Base-by-base conservation (phyloP, 345 rosid genomes). In the Euphorbia pulcherrima region DNA sequence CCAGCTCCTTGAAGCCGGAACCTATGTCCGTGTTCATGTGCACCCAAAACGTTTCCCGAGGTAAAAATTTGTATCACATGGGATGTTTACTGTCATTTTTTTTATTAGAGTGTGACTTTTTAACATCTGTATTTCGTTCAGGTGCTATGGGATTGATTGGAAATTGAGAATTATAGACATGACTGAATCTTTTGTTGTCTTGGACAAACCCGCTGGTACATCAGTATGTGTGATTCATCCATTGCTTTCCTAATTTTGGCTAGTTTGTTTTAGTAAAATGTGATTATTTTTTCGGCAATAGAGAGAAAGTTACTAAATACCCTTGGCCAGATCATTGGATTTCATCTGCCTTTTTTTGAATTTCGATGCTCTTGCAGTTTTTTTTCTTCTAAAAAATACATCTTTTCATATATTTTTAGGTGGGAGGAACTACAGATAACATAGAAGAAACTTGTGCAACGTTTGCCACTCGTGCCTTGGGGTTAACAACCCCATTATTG, bases 161-260 rank as follows among this genome's bases (percentile, higher is more conserved):
- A 85, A 82, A 70, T 88, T 90, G 0, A 82, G 94, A 79, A 70
- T 93, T 69, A 74, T 90, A 27, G 88, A 90, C 40, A 85, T 86
- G 71, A 63, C 88, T 2, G 92, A 90, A 33, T 85, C 87, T 67
- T 87, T 80, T 77, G 94, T 88, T n/a, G 85, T 93, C 68, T 75
- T 93, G 86, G 90, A 93, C 83, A 90, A 93, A 81, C 97, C 98
- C 74, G 90, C 96, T 2, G 97, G 97, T 62, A 93, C 92, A 69
- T 82, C 98, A 67, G 98, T 90, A 84, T 65, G 89, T 65, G 89
- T 69, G 37, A 62, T 72, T 68, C n/a, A 58, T 74, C 54, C 37
- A 20, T 70, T 75, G 51, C n/a, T 21, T 50, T 60, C 18, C 51
- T 39, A 7, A 9, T 51, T 6, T 33, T 65, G 48, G 8, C 37